Conservation (phyloP, 2,329 filamentous ascomycete species). For the Paecilomyces dactylethromorphus region DNA sequence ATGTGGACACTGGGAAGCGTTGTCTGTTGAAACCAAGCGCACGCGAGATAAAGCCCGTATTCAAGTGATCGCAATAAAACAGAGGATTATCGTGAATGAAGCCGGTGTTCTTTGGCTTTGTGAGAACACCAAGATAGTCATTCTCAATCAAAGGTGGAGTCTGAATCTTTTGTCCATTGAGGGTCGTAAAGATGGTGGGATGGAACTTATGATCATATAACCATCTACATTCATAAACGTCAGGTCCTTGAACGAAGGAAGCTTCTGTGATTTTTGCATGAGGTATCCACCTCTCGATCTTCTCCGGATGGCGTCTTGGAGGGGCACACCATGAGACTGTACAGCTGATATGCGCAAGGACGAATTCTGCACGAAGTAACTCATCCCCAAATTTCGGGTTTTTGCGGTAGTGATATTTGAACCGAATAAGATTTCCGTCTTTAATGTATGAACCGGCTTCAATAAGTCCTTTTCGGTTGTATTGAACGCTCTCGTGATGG, state of each 20-base stretch:
- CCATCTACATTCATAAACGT: constrained; percentile 48
- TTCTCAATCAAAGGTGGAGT: constrained; percentile 51
- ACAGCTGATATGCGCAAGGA: constrained; percentile 47
- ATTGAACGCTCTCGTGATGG: constrained; percentile 43
- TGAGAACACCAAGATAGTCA: constrained; percentile 37
- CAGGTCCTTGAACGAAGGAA: constrained; percentile 47
- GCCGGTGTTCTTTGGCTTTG: constrained; percentile 36
- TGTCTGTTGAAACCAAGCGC: constrained; percentile 27
- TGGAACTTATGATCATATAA: constrained; percentile 45
- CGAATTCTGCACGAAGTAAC: constrained; percentile 50
- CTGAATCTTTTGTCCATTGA: constrained; percentile 45
- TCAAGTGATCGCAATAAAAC: constrained; percentile 38
- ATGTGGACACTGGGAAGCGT: constrained; percentile 39
- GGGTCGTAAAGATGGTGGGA: constrained; percentile 40
- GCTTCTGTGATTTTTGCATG: constrained; percentile 50
- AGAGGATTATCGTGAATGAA: constrained; percentile 49
- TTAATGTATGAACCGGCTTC: constrained; percentile 49
- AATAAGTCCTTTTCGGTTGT: constrained; percentile 48
- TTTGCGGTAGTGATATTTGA: constrained; percentile 51
- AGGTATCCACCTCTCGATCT: constrained; percentile 50
- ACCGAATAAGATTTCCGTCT: constrained; percentile 46
- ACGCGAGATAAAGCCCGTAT: constrained; percentile 25
- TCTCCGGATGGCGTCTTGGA: constrained; percentile 44
- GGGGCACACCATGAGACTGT: constrained; percentile 51
- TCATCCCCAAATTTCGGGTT: constrained; percentile 49